These are phyloP conservation scores for Tetraselmis chui DNA, from an alignment of 139 green algal genomes.

Conservation along the genomic window DNA sequence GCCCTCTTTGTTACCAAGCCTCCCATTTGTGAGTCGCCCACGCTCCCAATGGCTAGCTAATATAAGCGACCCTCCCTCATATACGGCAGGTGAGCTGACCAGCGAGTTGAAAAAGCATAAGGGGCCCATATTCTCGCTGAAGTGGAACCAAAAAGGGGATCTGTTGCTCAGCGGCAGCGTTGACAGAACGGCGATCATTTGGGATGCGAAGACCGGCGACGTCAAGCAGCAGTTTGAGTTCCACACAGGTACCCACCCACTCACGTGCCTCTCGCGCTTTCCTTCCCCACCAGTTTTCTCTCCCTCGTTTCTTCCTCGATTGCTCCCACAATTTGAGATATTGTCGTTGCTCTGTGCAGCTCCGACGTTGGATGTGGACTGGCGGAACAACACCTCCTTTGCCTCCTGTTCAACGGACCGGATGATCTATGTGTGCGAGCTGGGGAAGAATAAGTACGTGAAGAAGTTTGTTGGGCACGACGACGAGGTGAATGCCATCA, in stretches of 20 bases:
- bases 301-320: background rate
- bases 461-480: slow-evolving; percentile 70
- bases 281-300: background rate
- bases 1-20: too few species aligned
- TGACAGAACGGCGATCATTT: slow-evolving; percentile 78
- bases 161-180: slow-evolving; percentile 79
- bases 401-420: slow-evolving; percentile 84
- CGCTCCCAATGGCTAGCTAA: too few species aligned
- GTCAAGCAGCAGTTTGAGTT: slow-evolving; percentile 70
- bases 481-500: slow-evolving; percentile 89
- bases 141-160: slow-evolving; percentile 85
- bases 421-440: slow-evolving; percentile 75
- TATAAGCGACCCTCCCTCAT: too few species aligned
- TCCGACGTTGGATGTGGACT: slow-evolving; percentile 86
- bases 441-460: slow-evolving; percentile 58
- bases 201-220: slow-evolving; percentile 62
- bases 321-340: slow-evolving; percentile 5
- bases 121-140: slow-evolving; percentile 84
- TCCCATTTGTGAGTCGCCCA: too few species aligned
- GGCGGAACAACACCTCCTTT: slow-evolving; percentile 81
- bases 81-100: slow-evolving; percentile 67
- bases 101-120: slow-evolving; percentile 68
- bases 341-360: slow-evolving; percentile 33
- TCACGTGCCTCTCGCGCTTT: background rate
- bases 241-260: slow-evolving; percentile 46